Evolutionary conservation across 139 green algal species (phyloP).

Genomic region (Marvania coccoides): DNA sequence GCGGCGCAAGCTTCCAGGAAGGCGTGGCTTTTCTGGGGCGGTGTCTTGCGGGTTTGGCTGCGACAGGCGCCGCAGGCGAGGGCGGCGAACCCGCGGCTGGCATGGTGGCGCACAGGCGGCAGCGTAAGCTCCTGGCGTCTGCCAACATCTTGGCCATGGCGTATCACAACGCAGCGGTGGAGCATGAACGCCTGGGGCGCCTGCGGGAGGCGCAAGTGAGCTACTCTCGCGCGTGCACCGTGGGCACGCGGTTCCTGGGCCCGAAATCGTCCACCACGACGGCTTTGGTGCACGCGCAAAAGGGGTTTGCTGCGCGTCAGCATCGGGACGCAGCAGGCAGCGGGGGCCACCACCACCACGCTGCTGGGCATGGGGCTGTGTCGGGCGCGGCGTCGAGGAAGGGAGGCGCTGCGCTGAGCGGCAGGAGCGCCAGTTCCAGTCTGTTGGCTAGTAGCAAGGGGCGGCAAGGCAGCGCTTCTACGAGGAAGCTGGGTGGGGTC

Average conservation of each 20-base stretch:
- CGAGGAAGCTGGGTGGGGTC: no score
- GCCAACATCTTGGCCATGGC: slow-evolving; percentile 32
- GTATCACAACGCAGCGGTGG: slow-evolving; percentile 31
- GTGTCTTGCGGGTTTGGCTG: not conserved
- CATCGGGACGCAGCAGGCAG: not conserved
- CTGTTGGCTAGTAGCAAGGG: no score
- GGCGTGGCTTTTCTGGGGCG: not conserved
- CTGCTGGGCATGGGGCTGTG: no score
- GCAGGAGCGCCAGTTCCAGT: no score
- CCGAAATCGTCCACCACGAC: slow-evolving; percentile 2
- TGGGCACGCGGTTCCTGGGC: not conserved
- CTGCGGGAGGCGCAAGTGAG: slow-evolving; percentile 22
- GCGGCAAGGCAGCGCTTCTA: no score
- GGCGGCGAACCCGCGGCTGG: not conserved
- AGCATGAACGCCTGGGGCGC: slow-evolving; percentile 25
- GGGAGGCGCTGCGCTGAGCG: no score
- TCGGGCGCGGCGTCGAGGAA: no score
- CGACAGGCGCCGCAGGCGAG: not conserved
- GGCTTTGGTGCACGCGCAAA: not conserved
- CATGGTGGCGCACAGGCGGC: not conserved
- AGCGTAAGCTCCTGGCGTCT: not conserved
- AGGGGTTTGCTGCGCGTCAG: not conserved
- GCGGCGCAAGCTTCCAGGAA: slow-evolving; percentile 1
- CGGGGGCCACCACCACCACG: no score
- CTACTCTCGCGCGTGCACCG: slow-evolving; percentile 10